These are phyloP conservation scores for Scenedesmus sp. DNA, from an alignment of 163 green algal species.

Conservation along the genomic window DNA sequence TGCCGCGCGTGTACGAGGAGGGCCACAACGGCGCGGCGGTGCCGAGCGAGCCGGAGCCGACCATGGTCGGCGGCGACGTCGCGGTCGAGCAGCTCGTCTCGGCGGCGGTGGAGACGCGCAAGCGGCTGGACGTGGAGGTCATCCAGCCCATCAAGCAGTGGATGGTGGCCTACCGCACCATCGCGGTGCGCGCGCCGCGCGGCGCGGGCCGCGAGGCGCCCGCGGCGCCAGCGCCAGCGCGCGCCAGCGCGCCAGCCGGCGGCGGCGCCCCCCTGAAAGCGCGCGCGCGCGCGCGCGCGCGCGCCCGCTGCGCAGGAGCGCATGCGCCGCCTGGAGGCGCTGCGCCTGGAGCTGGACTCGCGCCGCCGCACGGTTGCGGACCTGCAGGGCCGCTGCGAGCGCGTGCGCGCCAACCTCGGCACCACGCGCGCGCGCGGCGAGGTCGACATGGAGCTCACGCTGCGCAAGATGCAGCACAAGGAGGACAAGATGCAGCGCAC, in stretches of 20 bases:
- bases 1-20: conserved; percentile 87
- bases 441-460: conserved; percentile 48
- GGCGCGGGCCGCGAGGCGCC: not conserved
- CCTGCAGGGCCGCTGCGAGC: conserved; percentile 57
- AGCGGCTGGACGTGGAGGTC: conserved; percentile 85
- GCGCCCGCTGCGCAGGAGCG: conserved; percentile 59
- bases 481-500: conserved; percentile 64
- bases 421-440: conserved; percentile 41
- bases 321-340: conserved; percentile 84
- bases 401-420: conserved; percentile 48
- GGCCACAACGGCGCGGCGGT: conserved; percentile 71
- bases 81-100: conserved; percentile 71
- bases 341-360: conserved; percentile 90
- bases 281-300: not conserved
- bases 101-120: conserved; percentile 70
- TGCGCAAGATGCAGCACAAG: conserved; percentile 60
- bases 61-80: conserved; percentile 80
- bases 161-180: conserved; percentile 79
- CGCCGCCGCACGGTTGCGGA: conserved; percentile 69
- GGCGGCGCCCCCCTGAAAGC: not conserved
- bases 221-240: no score
- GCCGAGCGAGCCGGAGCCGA: conserved; percentile 61
- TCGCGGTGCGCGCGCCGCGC: conserved; percentile 55
- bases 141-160: conserved; percentile 86
- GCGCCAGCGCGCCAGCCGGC: no score